A percentile compares a stretch with the other conserved stretches of the same genome.
Evolutionary conservation across 352 stramenopile species (phyloP).

Genomic region (Phytophthora sp.): DNA sequence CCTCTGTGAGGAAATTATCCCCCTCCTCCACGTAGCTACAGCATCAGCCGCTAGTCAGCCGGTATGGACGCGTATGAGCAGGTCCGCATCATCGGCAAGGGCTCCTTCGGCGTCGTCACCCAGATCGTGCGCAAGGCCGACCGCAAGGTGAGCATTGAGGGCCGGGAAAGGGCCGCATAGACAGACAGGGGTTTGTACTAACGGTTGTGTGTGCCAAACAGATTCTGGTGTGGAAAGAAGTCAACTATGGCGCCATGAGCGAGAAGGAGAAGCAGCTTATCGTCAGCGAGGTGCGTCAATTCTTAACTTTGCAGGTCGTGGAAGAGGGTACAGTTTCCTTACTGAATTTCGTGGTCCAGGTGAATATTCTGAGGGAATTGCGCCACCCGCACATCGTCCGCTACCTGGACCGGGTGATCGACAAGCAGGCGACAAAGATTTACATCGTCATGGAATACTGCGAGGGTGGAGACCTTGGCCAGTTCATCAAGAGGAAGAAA

Average conservation of each 20-base stretch:
- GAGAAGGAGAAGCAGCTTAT: conserved; percentile 96
- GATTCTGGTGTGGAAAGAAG: conserved; percentile 93
- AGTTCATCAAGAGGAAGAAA: conserved; percentile 92
- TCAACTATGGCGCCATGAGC: conserved; percentile 92
- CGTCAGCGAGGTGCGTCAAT: conserved; percentile 82
- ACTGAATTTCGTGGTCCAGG: conserved; percentile 35
- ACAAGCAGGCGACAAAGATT: conserved; percentile 92
- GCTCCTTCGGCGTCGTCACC: conserved; percentile 92
- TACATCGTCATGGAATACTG: conserved; percentile 97
- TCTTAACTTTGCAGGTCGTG: neutral
- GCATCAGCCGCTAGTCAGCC: neutral
- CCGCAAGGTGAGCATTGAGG: conserved; percentile 64
- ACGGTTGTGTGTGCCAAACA: conserved; percentile 32
- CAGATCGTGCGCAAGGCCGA: conserved; percentile 91
- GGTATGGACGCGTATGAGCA: conserved; percentile 90
- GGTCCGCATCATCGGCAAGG: conserved; percentile 90
- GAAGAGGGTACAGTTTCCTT: neutral
- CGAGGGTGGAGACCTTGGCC: conserved; percentile 88
- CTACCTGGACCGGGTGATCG: conserved; percentile 94
- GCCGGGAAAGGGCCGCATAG: neutral
- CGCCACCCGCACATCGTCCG: conserved; percentile 93
- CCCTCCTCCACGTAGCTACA: neutral
- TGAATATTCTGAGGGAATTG: conserved; percentile 94
- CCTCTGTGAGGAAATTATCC: neutral
- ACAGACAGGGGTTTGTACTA: conserved; percentile 1